A percentile compares a stretch with the other conserved stretches of the same genome.
These are phyloP conservation scores for Kernera saxatilis DNA, from an alignment of 345 rosid species.

Conservation along the genomic window DNA sequence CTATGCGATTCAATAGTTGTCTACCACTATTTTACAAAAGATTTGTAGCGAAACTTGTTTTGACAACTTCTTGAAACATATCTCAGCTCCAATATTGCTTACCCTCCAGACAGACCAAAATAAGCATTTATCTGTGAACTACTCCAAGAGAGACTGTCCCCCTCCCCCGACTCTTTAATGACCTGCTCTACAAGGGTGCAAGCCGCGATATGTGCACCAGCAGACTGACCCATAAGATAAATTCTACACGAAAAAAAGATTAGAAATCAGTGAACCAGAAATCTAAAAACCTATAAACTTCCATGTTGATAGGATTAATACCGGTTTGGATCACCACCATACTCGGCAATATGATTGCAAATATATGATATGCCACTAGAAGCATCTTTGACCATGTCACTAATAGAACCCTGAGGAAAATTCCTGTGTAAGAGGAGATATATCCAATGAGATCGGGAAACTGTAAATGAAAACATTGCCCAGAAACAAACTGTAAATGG, in stretches of 20 bases:
- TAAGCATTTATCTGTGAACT: constrained; percentile 77
- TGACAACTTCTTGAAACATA: not conserved
- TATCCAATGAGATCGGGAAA: constrained; percentile 7
- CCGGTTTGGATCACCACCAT: constrained; percentile 95
- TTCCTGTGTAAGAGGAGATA: constrained; percentile 50
- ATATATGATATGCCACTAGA: constrained; percentile 87
- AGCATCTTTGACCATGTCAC: constrained; percentile 90
- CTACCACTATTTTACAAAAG: not conserved
- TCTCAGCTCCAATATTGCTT: constrained; percentile 15
- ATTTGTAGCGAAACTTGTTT: not conserved
- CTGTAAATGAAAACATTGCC: not conserved
- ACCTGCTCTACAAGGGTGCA: constrained; percentile 90
- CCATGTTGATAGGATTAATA: constrained; percentile 17
- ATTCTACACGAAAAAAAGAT: constrained; percentile 44
- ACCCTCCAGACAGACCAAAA: constrained; percentile 98
- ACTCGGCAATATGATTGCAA: constrained; percentile 69
- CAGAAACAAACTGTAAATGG: not conserved
- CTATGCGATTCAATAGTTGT: not conserved
- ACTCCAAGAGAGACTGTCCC: constrained; percentile 76
- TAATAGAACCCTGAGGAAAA: constrained; percentile 91
- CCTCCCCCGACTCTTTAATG: constrained; percentile 73
- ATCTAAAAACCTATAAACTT: not conserved
- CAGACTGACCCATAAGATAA: constrained; percentile 97
- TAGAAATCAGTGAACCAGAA: constrained; percentile 7
- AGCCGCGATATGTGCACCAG: constrained; percentile 97